A percentile compares a stretch with the other conserved stretches of the same genome.
Evolutionary conservation across 352 stramenopile genomes (phyloP).

Genomic region (Pythium periplocum): DNA sequence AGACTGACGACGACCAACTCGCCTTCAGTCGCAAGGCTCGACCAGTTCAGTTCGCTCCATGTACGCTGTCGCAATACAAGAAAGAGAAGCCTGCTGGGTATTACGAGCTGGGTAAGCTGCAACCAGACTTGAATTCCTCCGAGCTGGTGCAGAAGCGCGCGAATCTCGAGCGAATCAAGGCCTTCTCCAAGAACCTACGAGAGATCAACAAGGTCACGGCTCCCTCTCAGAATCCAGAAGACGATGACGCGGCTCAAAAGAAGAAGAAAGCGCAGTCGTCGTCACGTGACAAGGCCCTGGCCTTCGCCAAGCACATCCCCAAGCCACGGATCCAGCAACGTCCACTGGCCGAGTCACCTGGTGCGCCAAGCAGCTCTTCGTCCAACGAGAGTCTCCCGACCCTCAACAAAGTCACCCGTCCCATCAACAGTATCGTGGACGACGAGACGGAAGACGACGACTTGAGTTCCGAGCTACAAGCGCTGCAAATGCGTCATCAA

Average conservation of each 20-base stretch:
- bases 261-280: conserved; percentile 50
- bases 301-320: conserved; percentile 76
- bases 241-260: conserved; percentile 9
- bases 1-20: conserved; percentile 61
- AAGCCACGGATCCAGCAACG: conserved; percentile 44
- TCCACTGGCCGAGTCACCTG: conserved; percentile 14
- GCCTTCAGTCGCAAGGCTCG: conserved; percentile 73
- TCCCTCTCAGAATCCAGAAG: conserved; percentile 24
- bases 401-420: conserved; percentile 18
- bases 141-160: conserved; percentile 77
- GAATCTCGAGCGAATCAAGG: conserved; percentile 76
- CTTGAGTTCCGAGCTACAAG: conserved; percentile 53
- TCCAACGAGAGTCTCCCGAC: conserved; percentile 18
- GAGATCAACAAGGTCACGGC: conserved; percentile 60
- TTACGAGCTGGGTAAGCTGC: conserved; percentile 86
- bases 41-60: conserved; percentile 74
- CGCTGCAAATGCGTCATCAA: conserved; percentile 68
- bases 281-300: conserved; percentile 55
- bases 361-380: conserved; percentile 5
- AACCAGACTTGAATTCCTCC: conserved; percentile 79
- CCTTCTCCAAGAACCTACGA: conserved; percentile 76
- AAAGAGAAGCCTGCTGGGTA: conserved; percentile 82
- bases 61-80: conserved; percentile 83
- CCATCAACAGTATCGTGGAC: conserved; percentile 49
- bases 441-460: conserved; percentile 58